A percentile compares a stretch with the other conserved stretches of the same genome.
Conservation (phyloP, 2,329 filamentous ascomycete genomes). For the Colletotrichum simmondsii region DNA sequence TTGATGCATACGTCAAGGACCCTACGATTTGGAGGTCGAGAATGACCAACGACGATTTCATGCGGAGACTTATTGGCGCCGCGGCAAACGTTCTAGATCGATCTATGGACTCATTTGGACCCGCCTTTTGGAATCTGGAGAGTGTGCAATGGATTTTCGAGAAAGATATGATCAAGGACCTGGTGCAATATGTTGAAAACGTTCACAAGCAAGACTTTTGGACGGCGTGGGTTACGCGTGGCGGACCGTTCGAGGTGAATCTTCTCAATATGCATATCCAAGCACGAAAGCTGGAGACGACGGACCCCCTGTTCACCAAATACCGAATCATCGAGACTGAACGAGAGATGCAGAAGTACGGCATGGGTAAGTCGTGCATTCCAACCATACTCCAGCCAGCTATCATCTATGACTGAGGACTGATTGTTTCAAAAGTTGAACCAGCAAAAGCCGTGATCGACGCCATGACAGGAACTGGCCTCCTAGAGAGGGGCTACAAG, state of each 20-base stretch:
- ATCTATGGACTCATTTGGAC: slow-evolving; percentile 1
- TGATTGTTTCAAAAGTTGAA: not conserved
- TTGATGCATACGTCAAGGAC: slow-evolving; percentile 6
- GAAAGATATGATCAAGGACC: slow-evolving; percentile 2
- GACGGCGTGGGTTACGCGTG: slow-evolving; percentile 3
- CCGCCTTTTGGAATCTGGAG: slow-evolving; percentile 15
- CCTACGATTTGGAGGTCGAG: slow-evolving; percentile 21
- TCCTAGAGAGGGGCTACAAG: slow-evolving; percentile 6
- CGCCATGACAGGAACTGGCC: not conserved
- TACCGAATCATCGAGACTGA: slow-evolving; percentile 9
- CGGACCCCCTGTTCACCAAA: slow-evolving; percentile 2
- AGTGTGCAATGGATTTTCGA: slow-evolving; percentile 22
- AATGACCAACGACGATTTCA: not conserved
- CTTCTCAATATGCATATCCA: slow-evolving; percentile 23
- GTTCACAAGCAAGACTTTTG: slow-evolving; percentile 16
- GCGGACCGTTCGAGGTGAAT: slow-evolving; percentile 18
- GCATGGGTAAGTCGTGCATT: slow-evolving; percentile 4
- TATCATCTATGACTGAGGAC: too few relatives aligned
- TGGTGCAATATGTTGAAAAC: slow-evolving; percentile 6
- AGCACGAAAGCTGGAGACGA: slow-evolving; percentile 20
- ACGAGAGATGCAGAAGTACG: slow-evolving; percentile 15
- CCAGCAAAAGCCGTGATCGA: not conserved
- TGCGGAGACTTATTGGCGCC: not conserved
- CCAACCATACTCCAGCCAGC: not conserved
- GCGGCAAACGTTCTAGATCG: not conserved